Evolutionary conservation across 441 rosid species (phyloP), one percentile per base, ranked within the genome.

Genomic region (Corymbia citriodora): DNA sequence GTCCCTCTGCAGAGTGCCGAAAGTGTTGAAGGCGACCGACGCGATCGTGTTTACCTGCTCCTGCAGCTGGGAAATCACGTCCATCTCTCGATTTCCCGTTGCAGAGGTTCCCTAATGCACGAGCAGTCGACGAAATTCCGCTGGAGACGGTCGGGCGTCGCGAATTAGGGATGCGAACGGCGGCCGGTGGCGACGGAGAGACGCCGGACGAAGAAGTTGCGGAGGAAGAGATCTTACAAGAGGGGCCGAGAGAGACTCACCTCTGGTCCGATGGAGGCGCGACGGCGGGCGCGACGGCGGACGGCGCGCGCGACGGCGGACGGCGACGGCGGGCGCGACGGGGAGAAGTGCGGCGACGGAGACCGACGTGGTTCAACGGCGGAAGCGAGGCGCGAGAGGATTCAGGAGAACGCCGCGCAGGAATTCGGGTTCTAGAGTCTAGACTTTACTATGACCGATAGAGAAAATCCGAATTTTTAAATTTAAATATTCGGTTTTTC

Each of bases 1-100:
- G 93, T 98, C 99, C 89, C 99, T 93, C 92, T 97, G 99, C 3
- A 98, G 92, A 3, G 96, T 91, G 33, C 99, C 99, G 55, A 96
- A 94, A 17, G 97, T 95, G 93, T 97, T 97, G 91, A 98, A 96
- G 33, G 98, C 93, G 61, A 95, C 93, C 1, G 96, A 94, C 18
- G 98, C 99, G n/a, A 98, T 93, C 17, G 94, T 65, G 89, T 97
- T 96, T 55, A 96, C 97, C 94, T 97, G 99, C 89, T 98, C 99
- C 93, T 98, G 99, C 90, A 98, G 95, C 92, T 98, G 99, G 59
- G 99, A 97, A 23, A 98, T 98, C 91, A 97, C 95, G 91, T 97
- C 99, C 99, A 98, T 97, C 92, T 94, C 89, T 17, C 59, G 83
- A 63, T 74, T 74, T 21, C 50, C 83, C 23, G 45, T 48, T 14